Evolutionary conservation across 768 basidiomycete genomes (phyloP), one percentile per base, ranked within the genome.

Genomic region (Lactarius pseudohatsudake): DNA sequence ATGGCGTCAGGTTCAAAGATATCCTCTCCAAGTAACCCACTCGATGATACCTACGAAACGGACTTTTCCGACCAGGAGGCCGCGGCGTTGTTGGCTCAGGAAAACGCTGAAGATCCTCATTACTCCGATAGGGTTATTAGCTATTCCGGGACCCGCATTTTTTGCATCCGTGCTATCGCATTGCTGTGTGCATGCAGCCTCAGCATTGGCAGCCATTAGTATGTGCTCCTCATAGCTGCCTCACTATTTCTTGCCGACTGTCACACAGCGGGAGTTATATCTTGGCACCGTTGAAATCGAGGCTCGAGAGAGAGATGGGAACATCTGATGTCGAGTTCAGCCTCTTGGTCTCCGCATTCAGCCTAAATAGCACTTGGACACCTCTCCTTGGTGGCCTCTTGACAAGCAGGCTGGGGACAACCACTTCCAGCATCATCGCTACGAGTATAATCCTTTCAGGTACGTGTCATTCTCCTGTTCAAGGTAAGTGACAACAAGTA

Each of bases 181-280:
- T 79, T 92, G 3, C 73, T 89, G 1, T 91, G 88, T 65, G 88
- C 88, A 30, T 91, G 89, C 72, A 86, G 85, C 36, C 75, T 92
- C 70, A 89, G 89, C 71, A 77, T 92, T 41, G 91, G 90, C 40
- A 88, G 88, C 68, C 90, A 92, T 73, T 91, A 89, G 89, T 90
- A 72, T 55, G 84, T 76, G 20, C 57, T 59, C 32, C 43, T 7
- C 40, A 1, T 45, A 5, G 4, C 15, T 20, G 8, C 70, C 18
- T 70, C 58, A 43, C 20, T 10, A 36, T 64, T 58, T 61, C 59
- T 20, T 22, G 43, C 57, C 41, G 36, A 59, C 57, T 22, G 54
- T 16, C 43, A 8, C 43, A 8, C 40, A 92, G 90, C 73, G 88
- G 86, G 18, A 82, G 84, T 2, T 88, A 93, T 72, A 85, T 90